Conservation (phyloP, 768 basidiomycete genomes). For the Clathrus columnatus region DNA sequence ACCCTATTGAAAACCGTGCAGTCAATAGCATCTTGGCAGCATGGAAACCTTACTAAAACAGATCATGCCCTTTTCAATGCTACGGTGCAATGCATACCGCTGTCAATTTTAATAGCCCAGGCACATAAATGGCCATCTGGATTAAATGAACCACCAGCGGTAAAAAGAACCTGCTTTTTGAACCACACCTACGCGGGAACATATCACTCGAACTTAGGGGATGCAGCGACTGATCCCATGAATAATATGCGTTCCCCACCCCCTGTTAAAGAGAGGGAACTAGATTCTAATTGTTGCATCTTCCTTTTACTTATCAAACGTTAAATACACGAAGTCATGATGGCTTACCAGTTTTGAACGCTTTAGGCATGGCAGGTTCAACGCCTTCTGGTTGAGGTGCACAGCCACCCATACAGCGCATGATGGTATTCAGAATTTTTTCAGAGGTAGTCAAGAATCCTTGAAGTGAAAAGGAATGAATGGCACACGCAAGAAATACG, state of each 20-base stretch:
- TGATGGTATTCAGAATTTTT: background rate
- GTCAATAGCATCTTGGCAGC: background rate
- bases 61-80: background rate
- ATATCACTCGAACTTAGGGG: too few species aligned
- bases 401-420: background rate
- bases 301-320: background rate
- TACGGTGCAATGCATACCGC: too few species aligned
- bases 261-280: too few species aligned
- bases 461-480: background rate
- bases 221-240: too few species aligned
- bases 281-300: background rate
- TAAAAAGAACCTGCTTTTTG: too few species aligned
- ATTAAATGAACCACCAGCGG: too few species aligned
- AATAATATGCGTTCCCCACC: too few species aligned
- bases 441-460: background rate
- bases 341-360: background rate
- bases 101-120: too few species aligned
- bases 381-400: background rate
- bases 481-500: background rate
- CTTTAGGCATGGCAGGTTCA: background rate
- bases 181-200: too few species aligned
- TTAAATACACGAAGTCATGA: background rate
- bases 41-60: background rate
- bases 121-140: too few species aligned
- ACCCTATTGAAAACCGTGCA: background rate